Evolutionary conservation across 768 basidiomycete species (phyloP).

Genomic region (Amanita jacksonii): DNA sequence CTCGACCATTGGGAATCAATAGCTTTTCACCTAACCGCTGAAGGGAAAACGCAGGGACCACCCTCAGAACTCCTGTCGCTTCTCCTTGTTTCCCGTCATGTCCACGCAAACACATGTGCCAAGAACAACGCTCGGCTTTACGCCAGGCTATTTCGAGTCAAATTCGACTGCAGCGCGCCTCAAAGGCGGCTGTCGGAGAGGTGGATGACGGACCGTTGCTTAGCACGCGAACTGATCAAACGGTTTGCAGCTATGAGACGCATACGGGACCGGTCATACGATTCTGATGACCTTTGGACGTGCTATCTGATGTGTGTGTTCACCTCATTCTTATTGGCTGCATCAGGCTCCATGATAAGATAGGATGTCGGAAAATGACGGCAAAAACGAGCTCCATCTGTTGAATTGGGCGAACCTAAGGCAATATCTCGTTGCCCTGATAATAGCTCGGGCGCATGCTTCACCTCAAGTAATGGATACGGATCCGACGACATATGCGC

Average conservation of each 20-base stretch:
- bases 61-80: slow-evolving; percentile 29
- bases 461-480: not conserved
- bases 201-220: slow-evolving; percentile 26
- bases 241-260: slow-evolving; percentile 32
- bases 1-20: slow-evolving; percentile 30
- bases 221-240: slow-evolving; percentile 34
- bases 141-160: slow-evolving; percentile 33
- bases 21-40: slow-evolving; percentile 28
- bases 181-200: slow-evolving; percentile 26
- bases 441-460: slow-evolving; percentile 11
- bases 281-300: slow-evolving; percentile 40
- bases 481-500: slow-evolving; percentile 27
- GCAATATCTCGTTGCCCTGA: slow-evolving; percentile 15
- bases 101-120: slow-evolving; percentile 27
- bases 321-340: not conserved
- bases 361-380: slow-evolving; percentile 40
- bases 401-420: slow-evolving; percentile 29
- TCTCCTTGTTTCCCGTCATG: slow-evolving; percentile 25
- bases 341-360: not conserved
- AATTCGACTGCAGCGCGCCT: slow-evolving; percentile 34
- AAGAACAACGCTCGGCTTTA: slow-evolving; percentile 29
- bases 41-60: slow-evolving; percentile 31
- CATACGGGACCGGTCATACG: slow-evolving; percentile 23
- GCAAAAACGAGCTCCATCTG: slow-evolving; percentile 34
- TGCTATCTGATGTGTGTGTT: slow-evolving; percentile 36